Conservation (phyloP, 768 basidiomycete genomes). For the Crucibulum laeve region DNA sequence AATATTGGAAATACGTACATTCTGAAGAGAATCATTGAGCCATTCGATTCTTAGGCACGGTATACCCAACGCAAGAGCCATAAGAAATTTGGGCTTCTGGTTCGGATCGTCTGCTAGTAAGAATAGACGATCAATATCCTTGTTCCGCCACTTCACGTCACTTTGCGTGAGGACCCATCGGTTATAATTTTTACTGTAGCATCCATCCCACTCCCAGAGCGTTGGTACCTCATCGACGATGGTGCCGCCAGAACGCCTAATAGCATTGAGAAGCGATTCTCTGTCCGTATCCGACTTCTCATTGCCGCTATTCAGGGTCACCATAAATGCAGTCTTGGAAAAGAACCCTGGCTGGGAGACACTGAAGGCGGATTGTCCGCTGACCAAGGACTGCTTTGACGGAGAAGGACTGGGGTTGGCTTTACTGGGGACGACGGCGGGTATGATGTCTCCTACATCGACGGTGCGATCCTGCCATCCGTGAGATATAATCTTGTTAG, state of each 20-base stretch:
- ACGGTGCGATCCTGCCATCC: conserved; percentile 54
- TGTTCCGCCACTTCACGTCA: conserved; percentile 42
- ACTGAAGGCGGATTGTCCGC: conserved; percentile 24
- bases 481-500: conserved; percentile 40
- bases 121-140: conserved; percentile 53
- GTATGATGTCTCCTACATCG: conserved; percentile 34
- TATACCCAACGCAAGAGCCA: conserved; percentile 81
- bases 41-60: conserved; percentile 70
- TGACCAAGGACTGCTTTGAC: conserved; percentile 38
- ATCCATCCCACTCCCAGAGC: conserved; percentile 54
- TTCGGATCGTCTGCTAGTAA: conserved; percentile 61
- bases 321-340: conserved; percentile 50
- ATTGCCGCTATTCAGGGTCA: conserved; percentile 43
- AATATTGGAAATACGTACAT: conserved; percentile 18
- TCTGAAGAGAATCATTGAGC: conserved; percentile 35
- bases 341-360: conserved; percentile 23
- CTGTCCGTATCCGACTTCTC: conserved; percentile 35
- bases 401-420: conserved; percentile 39
- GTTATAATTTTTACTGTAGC: conserved; percentile 32
- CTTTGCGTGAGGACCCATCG: conserved; percentile 48
- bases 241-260: conserved; percentile 48
- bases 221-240: conserved; percentile 61
- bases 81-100: conserved; percentile 76
- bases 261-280: conserved; percentile 33
- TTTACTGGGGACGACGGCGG: conserved; percentile 32